Percentiles rank a stretch among this genome's conserved stretches.
Evolutionary conservation across 768 basidiomycete genomes (phyloP).

Genomic region (Amanita fuliginea): DNA sequence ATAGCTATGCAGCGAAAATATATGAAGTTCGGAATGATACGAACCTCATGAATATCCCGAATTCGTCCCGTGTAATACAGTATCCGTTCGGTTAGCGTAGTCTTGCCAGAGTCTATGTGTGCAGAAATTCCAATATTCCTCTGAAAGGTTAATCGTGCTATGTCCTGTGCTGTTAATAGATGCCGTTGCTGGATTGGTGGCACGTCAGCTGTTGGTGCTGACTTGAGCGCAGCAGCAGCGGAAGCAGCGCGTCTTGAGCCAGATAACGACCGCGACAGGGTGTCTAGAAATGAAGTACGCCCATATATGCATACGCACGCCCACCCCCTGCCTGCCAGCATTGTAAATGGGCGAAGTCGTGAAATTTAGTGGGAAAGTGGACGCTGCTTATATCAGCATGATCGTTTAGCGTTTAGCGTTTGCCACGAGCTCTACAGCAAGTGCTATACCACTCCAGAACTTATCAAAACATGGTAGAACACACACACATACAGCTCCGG

Average conservation of each 20-base stretch:
- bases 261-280: not conserved
- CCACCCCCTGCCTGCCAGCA: slow-evolving; percentile 11
- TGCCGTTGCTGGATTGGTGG: slow-evolving; percentile 25
- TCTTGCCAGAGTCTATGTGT: slow-evolving; percentile 96
- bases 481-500: not conserved
- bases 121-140: slow-evolving; percentile 96
- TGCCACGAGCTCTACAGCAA: not conserved
- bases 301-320: slow-evolving; percentile 8
- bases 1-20: slow-evolving; percentile 9
- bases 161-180: slow-evolving; percentile 54
- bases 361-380: slow-evolving; percentile 1
- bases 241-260: slow-evolving; percentile 28
- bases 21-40: slow-evolving; percentile 13
- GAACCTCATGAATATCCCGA: slow-evolving; percentile 90
- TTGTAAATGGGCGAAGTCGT: not conserved
- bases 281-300: not conserved
- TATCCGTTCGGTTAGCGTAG: slow-evolving; percentile 92
- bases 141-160: slow-evolving; percentile 56
- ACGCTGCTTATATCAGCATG: not conserved
- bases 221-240: slow-evolving; percentile 30
- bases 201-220: slow-evolving; percentile 13
- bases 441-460: not conserved
- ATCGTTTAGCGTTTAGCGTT: not conserved
- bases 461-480: too few species aligned
- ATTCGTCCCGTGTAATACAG: slow-evolving; percentile 95